Conservation (phyloP, 306 rosid genomes). For the Glycyrrhiza uralensis region DNA sequence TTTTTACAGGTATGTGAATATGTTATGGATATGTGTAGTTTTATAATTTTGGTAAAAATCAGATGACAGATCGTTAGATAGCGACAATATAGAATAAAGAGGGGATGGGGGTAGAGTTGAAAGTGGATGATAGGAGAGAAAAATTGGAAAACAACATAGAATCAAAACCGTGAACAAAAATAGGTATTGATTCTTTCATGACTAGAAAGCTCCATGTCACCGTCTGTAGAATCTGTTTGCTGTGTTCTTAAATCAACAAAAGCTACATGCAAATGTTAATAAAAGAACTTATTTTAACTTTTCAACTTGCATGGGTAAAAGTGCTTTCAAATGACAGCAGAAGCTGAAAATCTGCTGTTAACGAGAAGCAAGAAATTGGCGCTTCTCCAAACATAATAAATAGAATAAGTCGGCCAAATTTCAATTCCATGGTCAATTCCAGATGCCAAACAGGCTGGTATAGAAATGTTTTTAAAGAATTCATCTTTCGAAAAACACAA, state of each 20-base stretch:
- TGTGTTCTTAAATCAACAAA: background rate
- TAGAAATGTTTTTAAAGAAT: background rate
- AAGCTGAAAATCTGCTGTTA: background rate
- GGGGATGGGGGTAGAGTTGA: background rate
- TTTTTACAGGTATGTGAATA: conserved; percentile 73
- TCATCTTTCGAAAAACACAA: background rate
- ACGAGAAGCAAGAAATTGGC: background rate
- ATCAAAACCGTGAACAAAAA: background rate
- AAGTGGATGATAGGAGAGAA: conserved; percentile 6
- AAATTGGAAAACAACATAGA: background rate
- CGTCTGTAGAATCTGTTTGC: background rate
- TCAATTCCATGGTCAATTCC: background rate
- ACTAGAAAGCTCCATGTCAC: background rate
- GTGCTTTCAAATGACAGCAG: background rate
- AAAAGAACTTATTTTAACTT: background rate
- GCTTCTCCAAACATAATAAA: background rate
- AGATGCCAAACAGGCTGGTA: background rate
- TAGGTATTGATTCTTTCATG: conserved; percentile 8
- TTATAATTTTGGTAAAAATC: conserved; percentile 12
- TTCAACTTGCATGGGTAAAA: background rate
- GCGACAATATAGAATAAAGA: background rate
- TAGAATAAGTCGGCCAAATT: background rate
- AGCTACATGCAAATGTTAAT: background rate
- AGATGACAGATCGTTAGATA: background rate
- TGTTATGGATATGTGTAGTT: conserved; percentile 7